Evolutionary conservation across 306 rosid genomes (phyloP).

Genomic region (Dalbergia oliveri): DNA sequence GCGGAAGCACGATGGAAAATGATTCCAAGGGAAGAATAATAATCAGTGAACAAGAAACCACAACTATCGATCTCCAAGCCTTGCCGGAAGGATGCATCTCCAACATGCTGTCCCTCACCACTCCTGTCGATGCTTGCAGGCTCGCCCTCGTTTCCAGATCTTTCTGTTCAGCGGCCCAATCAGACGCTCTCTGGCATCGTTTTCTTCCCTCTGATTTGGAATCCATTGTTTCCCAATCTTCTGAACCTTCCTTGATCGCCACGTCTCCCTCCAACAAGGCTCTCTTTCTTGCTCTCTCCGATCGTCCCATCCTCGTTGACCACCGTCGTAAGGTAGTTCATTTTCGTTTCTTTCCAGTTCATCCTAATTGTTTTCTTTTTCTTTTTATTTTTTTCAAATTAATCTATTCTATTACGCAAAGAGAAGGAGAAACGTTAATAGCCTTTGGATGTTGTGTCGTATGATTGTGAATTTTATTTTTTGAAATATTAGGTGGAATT

Average conservation of each 20-base stretch:
- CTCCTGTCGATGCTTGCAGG: slow-evolving; percentile 19
- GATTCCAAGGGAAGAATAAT: too few species aligned
- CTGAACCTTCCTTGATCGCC: neutral
- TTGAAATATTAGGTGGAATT: too few species aligned
- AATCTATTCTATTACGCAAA: too few species aligned
- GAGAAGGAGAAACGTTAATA: too few species aligned
- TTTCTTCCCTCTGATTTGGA: slow-evolving; percentile 31
- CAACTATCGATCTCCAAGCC: neutral
- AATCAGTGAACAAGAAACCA: too few species aligned
- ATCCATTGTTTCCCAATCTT: neutral
- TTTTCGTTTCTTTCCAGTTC: too few species aligned
- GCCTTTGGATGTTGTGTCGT: too few species aligned
- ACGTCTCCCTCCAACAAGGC: slow-evolving; percentile 15
- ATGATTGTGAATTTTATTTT: too few species aligned
- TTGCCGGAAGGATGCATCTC: slow-evolving; percentile 48
- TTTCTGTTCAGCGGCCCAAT: slow-evolving; percentile 23
- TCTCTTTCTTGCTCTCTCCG: slow-evolving; percentile 22
- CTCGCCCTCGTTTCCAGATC: slow-evolving; percentile 8
- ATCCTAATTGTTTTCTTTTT: too few species aligned
- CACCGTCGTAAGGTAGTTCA: slow-evolving; percentile 24
- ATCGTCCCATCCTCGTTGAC: slow-evolving; percentile 18
- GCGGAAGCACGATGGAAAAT: too few species aligned
- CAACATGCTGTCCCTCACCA: neutral
- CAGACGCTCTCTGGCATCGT: slow-evolving; percentile 24
- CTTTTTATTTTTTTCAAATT: too few species aligned